These are phyloP conservation scores for Nemania abortiva DNA, from an alignment of 2,329 filamentous ascomycete species.

Conservation along the genomic window DNA sequence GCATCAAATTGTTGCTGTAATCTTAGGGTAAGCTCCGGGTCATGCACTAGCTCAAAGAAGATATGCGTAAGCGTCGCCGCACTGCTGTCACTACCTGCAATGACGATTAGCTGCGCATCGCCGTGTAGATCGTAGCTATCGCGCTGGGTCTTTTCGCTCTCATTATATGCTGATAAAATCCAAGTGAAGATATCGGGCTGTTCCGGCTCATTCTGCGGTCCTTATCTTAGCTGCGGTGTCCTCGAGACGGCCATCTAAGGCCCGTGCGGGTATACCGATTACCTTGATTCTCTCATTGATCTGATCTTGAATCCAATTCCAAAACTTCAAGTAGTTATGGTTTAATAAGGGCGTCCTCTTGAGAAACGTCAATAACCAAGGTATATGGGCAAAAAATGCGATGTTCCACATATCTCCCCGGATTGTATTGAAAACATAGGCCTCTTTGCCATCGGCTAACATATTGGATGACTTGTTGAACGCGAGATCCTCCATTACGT, in stretches of 20 bases:
- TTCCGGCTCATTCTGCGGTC: slow-evolving; percentile 9
- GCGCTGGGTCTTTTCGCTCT: slow-evolving; percentile 53
- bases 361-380: not conserved
- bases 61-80: slow-evolving; percentile 48
- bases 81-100: slow-evolving; percentile 53
- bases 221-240: not conserved
- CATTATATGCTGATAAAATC: slow-evolving; percentile 54
- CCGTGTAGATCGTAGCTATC: slow-evolving; percentile 49
- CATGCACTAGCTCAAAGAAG: slow-evolving; percentile 52
- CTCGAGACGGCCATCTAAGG: not conserved
- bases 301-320: slow-evolving; percentile 4
- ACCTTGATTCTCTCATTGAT: slow-evolving; percentile 6
- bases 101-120: slow-evolving; percentile 51
- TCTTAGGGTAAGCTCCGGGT: slow-evolving; percentile 48
- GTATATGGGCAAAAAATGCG: not conserved
- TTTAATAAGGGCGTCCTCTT: slow-evolving; percentile 1
- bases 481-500: slow-evolving; percentile 46
- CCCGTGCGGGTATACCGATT: not conserved
- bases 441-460: slow-evolving; percentile 34
- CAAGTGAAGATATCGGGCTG: slow-evolving; percentile 54
- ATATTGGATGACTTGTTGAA: slow-evolving; percentile 45
- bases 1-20: slow-evolving; percentile 50
- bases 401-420: not conserved
- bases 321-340: slow-evolving; percentile 2
- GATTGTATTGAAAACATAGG: slow-evolving; percentile 48